Percentiles rank a stretch among this genome's conserved stretches.
Conservation (phyloP, 1,284 basidiomycete genomes). For the Ustilago xerochloae region DNA sequence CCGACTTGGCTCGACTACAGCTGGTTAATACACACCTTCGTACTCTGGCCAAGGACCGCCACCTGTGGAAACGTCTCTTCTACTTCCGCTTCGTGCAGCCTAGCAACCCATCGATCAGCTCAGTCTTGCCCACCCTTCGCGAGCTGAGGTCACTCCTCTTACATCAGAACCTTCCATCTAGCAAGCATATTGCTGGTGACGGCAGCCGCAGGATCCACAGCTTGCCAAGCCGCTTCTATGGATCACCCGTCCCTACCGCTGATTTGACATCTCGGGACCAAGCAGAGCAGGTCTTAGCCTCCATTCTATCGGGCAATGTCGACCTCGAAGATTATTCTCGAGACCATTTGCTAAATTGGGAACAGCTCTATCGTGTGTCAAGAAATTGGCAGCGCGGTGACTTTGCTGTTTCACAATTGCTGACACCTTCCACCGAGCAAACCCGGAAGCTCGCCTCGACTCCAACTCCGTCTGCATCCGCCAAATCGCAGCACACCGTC, state of each 20-base stretch:
- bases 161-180: conserved; percentile 25
- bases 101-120: background rate
- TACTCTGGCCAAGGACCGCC: conserved; percentile 37
- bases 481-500: conserved; percentile 11
- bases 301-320: background rate
- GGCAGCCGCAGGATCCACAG: conserved; percentile 14
- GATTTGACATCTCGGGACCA: background rate
- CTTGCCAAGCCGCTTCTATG: conserved; percentile 25
- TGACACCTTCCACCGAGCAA: background rate
- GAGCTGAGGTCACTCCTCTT: conserved; percentile 38
- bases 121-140: conserved; percentile 26
- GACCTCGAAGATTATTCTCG: background rate
- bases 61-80: conserved; percentile 46
- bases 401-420: conserved; percentile 38
- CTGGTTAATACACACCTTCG: conserved; percentile 22
- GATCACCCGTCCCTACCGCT: background rate
- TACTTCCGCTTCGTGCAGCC: conserved; percentile 33
- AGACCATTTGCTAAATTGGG: conserved; percentile 40
- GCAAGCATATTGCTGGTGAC: conserved; percentile 19
- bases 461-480: background rate
- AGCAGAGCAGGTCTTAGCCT: background rate
- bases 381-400: conserved; percentile 46
- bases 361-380: conserved; percentile 42
- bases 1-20: conserved; percentile 27
- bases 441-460: background rate